phyloP scores from a whole-genome alignment of 2,329 filamentous ascomycete genomes.

The Tolypocladium guangdongense region DNA sequence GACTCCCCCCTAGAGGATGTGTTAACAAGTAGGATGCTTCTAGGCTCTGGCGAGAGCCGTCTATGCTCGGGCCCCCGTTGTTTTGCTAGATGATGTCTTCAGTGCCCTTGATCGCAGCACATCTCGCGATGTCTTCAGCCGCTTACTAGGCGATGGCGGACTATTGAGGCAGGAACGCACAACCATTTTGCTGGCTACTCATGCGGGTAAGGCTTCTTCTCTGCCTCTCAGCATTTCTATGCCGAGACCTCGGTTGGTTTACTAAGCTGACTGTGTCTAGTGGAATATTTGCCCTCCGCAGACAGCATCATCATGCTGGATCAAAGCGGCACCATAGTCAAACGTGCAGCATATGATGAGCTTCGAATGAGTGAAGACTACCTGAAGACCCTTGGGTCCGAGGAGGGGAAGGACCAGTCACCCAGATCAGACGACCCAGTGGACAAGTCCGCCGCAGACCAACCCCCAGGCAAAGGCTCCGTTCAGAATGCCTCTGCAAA shows the following conservation, averaged over 20 bases:
- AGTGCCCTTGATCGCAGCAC: slow-evolving; percentile 3
- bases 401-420: too few species aligned
- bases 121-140: not conserved
- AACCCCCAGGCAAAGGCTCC: not conserved
- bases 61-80: not conserved
- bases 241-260: not conserved
- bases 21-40: not conserved
- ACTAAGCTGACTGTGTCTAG: not conserved
- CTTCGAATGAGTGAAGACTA: too few species aligned
- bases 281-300: not conserved
- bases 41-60: slow-evolving; percentile 3
- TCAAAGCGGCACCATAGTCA: not conserved
- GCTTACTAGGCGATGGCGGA: slow-evolving; percentile 1
- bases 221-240: not conserved
- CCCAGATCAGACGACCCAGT: too few species aligned
- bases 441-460: too few species aligned
- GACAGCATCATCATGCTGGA: slow-evolving; percentile 1
- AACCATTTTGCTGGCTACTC: slow-evolving; percentile 3
- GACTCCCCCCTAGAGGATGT: not conserved
- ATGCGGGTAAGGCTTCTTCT: not conserved
- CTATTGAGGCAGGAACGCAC: not conserved
- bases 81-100: slow-evolving; percentile 3
- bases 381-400: too few species aligned
- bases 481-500: not conserved
- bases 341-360: not conserved